Base-by-base conservation (phyloP, 1,284 basidiomycete species). In the Cutaneotrichosporon cavernicola region DNA sequence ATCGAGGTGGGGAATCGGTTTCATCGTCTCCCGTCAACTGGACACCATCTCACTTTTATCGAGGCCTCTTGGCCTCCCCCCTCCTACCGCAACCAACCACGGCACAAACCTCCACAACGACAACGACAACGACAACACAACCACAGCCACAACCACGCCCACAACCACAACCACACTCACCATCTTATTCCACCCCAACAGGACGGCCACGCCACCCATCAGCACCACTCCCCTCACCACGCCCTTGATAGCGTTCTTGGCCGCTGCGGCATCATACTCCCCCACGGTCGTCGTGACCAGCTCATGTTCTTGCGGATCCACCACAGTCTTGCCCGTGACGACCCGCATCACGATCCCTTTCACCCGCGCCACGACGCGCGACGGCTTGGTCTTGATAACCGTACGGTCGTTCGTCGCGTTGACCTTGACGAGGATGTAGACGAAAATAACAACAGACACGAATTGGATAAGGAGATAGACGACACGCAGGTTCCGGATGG, bases 111-210 rank as follows among this genome's bases (percentile, higher is more conserved):
- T 26, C 49, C 7, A 13, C 53, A 13, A 9, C 30, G 13, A 14
- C 18, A 57, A 26, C 26, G n/a, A 13, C 53, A 13, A 9, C 30
- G 13, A 14, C 18, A 57, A 26, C 26, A n/a, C n/a, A n/a, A n/a
- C n/a, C n/a, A n/a, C 49, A 6, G 1, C 22, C 22, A 11, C 13
- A 10, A 8, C 22, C 49, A 4, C 47, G 10, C 13, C n/a, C 47
- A 50, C 47, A 14, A 21, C 49, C 7, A 13, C 53, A 13, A 9
- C 30, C 22, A 6, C 18, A 57, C 56, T 57, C 56, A 57, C 56
- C 36, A 57, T 43, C 56, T 57, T 57, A 40, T 57, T 43, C 56
- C 56, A 57, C 26, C 56, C 56, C 16, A 57, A 40, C 13, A 57
- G 4, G 22, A 46, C 6, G 22, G 56, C 38, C n/a, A 57, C 22